A percentile compares a stretch with the other conserved stretches of the same genome.
Evolutionary conservation across 2,329 filamentous ascomycete species (phyloP).

Genomic region (Botrytis aclada): DNA sequence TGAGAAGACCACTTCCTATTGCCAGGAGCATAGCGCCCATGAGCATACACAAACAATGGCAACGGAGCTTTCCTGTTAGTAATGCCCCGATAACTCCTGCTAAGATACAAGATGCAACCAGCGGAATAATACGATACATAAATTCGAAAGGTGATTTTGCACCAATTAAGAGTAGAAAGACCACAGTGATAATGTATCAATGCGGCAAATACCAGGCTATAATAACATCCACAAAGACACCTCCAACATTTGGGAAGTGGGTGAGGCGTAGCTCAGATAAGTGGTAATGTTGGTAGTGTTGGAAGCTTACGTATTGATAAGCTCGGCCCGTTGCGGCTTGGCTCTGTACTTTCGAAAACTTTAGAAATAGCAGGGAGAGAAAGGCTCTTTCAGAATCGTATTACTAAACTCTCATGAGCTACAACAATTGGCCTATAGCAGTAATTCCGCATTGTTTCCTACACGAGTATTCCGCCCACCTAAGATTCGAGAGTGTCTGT

Average conservation of each 20-base stretch:
- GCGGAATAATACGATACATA: not conserved
- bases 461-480: too few species aligned
- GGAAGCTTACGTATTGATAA: too few species aligned
- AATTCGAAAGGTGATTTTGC: not conserved
- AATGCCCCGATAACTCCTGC: not conserved
- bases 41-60: rapidly evolving
- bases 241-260: too few species aligned
- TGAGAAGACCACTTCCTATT: not conserved
- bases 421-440: too few species aligned
- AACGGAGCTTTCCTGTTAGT: not conserved
- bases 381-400: not conserved
- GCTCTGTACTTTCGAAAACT: not conserved
- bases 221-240: not conserved
- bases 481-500: not conserved
- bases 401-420: not conserved
- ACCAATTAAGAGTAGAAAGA: not conserved
- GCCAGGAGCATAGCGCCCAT: not conserved
- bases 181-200: not conserved
- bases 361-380: not conserved
- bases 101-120: not conserved
- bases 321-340: too few species aligned
- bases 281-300: too few species aligned
- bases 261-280: too few species aligned
- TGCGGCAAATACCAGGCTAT: not conserved
- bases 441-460: too few species aligned